Evolutionary conservation across 352 stramenopile genomes (phyloP).

Genomic region (Phytophthora fragariae): DNA sequence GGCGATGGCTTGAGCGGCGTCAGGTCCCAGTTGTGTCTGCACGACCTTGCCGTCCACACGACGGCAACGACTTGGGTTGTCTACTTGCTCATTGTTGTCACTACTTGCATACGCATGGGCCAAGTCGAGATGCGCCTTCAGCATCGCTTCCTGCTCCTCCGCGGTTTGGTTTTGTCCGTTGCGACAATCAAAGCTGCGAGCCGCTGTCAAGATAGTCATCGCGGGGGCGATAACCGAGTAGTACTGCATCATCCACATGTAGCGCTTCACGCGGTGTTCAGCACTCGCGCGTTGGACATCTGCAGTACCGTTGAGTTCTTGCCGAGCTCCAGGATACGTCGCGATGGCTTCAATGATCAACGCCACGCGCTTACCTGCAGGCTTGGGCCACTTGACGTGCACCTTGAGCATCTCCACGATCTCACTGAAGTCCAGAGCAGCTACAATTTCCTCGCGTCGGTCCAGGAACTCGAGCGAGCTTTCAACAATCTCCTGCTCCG

Average conservation of each 20-base stretch:
- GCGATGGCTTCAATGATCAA: conserved; percentile 69
- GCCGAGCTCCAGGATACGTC: conserved; percentile 47
- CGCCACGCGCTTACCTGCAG: conserved; percentile 68
- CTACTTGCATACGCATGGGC: conserved; percentile 42
- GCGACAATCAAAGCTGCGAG: conserved; percentile 19
- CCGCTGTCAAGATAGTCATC: conserved; percentile 59
- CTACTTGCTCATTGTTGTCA: conserved; percentile 14
- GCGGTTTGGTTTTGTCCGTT: not conserved
- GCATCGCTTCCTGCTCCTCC: conserved; percentile 30
- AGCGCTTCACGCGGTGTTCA: conserved; percentile 60
- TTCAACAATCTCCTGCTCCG: conserved; percentile 47
- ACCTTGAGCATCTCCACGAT: conserved; percentile 79
- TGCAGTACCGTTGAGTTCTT: conserved; percentile 1
- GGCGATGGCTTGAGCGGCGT: conserved; percentile 48
- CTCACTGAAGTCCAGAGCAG: conserved; percentile 43
- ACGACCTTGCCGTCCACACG: conserved; percentile 63
- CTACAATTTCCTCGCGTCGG: conserved; percentile 32
- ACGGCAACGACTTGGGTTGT: conserved; percentile 30
- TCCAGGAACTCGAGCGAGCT: conserved; percentile 48
- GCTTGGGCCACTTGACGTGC: conserved; percentile 81
- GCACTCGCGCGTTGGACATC: conserved; percentile 11
- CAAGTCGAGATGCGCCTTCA: conserved; percentile 48
- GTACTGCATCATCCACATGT: conserved; percentile 79
- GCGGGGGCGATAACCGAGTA: conserved; percentile 58
- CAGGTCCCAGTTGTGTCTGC: conserved; percentile 45